Conservation (phyloP, 2,329 filamentous ascomycete genomes). For the Didymella arachidicola region DNA sequence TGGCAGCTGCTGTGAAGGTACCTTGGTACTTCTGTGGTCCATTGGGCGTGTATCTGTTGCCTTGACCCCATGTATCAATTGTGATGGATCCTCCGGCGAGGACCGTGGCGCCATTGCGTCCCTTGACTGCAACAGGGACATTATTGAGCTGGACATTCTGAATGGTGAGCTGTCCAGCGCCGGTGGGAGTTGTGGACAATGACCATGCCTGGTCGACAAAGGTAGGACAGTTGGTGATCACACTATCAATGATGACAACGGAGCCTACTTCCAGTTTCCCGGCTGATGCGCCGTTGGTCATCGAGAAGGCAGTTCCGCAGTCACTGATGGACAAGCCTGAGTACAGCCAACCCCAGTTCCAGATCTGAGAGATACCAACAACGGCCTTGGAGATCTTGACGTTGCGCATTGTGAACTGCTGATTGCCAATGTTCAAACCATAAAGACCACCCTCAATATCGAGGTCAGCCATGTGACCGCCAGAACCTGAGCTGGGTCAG, state of each 20-base stretch:
- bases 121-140: constrained; percentile 44
- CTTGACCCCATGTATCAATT: constrained; percentile 48
- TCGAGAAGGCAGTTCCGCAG: constrained; percentile 63
- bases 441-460: constrained; percentile 55
- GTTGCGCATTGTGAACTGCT: constrained; percentile 66
- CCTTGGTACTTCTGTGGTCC: constrained; percentile 59
- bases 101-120: constrained; percentile 36
- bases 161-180: constrained; percentile 61
- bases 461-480: constrained; percentile 58
- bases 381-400: constrained; percentile 61
- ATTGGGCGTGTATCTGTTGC: constrained; percentile 46
- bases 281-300: constrained; percentile 48
- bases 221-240: constrained; percentile 58
- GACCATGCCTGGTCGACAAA: constrained; percentile 59
- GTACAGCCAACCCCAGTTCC: constrained; percentile 69
- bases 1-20: constrained; percentile 54
- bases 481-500: constrained; percentile 45
- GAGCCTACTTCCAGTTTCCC: constrained; percentile 59
- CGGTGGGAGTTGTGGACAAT: constrained; percentile 49
- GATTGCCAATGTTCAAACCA: constrained; percentile 57
- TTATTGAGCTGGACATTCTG: constrained; percentile 60
- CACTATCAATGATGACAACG: constrained; percentile 65
- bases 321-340: constrained; percentile 61
- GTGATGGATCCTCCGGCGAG: constrained; percentile 46
- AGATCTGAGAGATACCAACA: constrained; percentile 65